A percentile compares a stretch with the other conserved stretches of the same genome.
Evolutionary conservation across 1,284 basidiomycete species (phyloP).

Genomic region (Volvariella volvacea): DNA sequence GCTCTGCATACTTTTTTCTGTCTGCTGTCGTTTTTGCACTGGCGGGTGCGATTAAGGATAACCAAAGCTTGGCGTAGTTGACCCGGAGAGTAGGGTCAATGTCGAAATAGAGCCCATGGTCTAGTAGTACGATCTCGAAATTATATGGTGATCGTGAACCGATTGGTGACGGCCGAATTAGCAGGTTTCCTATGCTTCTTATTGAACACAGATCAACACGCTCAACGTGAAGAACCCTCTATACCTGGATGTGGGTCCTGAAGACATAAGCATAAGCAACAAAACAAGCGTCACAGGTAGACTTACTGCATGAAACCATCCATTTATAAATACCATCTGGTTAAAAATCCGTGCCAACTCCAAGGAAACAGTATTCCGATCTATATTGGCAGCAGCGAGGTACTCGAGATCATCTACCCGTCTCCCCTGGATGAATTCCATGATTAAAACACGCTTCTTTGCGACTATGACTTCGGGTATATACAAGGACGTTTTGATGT

Average conservation of each 20-base stretch:
- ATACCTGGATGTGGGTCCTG: constrained; percentile 74
- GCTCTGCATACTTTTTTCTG: constrained; percentile 77
- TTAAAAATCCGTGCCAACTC: constrained; percentile 89
- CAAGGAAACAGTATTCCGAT: constrained; percentile 89
- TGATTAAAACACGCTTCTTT: constrained; percentile 82
- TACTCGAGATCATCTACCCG: constrained; percentile 88
- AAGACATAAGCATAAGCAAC: constrained; percentile 4
- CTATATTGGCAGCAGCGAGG: constrained; percentile 79
- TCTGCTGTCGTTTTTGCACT: constrained; percentile 59
- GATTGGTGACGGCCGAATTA: constrained; percentile 73
- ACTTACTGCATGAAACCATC: constrained; percentile 81
- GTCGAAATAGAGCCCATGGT: constrained; percentile 93
- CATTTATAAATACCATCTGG: constrained; percentile 95
- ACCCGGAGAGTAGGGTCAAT: constrained; percentile 72
- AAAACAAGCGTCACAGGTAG: not conserved
- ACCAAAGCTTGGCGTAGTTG: constrained; percentile 80
- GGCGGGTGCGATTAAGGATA: constrained; percentile 74
- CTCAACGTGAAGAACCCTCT: not conserved
- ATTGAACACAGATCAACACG: not conserved
- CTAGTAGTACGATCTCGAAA: constrained; percentile 90
- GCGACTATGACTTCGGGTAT: constrained; percentile 86
- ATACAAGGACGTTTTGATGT: constrained; percentile 78
- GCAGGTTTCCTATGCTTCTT: constrained; percentile 65
- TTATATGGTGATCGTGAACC: constrained; percentile 78
- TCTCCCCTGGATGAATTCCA: constrained; percentile 91